A percentile compares a stretch with the other conserved stretches of the same genome.
phyloP scores from a whole-genome alignment of 352 stramenopile genomes.

The Phytophthora tentaculata region DNA sequence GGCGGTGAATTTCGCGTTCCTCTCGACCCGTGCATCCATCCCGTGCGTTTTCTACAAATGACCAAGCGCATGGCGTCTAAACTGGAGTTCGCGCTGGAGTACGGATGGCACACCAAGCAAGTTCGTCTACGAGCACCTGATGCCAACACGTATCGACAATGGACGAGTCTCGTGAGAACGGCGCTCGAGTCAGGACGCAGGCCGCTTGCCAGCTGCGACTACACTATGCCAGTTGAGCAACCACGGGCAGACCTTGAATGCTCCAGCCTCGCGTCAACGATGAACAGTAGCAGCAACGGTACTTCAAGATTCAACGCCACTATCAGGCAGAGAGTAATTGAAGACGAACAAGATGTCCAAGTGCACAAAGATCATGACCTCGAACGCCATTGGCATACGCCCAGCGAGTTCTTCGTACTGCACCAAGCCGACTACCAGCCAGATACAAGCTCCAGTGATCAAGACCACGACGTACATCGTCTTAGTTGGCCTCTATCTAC shows the following conservation, averaged over 20 bases:
- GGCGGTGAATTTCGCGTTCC: conserved; percentile 35
- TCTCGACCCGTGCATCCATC: conserved; percentile 44
- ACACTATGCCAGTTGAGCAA: not conserved
- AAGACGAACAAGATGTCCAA: conserved; percentile 14
- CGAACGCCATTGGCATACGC: not conserved
- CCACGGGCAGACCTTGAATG: conserved; percentile 21
- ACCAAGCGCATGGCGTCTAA: conserved; percentile 25
- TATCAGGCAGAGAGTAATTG: conserved; percentile 4
- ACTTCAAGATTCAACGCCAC: conserved; percentile 18
- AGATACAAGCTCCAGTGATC: not conserved
- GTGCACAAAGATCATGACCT: conserved; percentile 3
- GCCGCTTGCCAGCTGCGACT: conserved; percentile 25
- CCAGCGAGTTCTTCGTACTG: conserved; percentile 27
- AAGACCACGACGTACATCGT: not conserved
- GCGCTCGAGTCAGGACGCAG: conserved; percentile 38
- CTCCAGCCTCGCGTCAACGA: conserved; percentile 35
- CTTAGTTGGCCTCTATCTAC: conserved; percentile 11
- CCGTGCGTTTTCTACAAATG: conserved; percentile 27
- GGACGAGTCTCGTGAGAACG: conserved; percentile 26
- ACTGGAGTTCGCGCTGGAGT: conserved; percentile 37
- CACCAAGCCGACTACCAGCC: conserved; percentile 15
- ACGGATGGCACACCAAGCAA: conserved; percentile 37
- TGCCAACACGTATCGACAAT: conserved; percentile 28
- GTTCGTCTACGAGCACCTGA: conserved; percentile 38
- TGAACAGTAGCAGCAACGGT: conserved; percentile 33